Percentiles rank a stretch among this genome's conserved stretches.
Evolutionary conservation across 352 stramenopile species (phyloP).

Genomic region (Phytophthora kernoviae): DNA sequence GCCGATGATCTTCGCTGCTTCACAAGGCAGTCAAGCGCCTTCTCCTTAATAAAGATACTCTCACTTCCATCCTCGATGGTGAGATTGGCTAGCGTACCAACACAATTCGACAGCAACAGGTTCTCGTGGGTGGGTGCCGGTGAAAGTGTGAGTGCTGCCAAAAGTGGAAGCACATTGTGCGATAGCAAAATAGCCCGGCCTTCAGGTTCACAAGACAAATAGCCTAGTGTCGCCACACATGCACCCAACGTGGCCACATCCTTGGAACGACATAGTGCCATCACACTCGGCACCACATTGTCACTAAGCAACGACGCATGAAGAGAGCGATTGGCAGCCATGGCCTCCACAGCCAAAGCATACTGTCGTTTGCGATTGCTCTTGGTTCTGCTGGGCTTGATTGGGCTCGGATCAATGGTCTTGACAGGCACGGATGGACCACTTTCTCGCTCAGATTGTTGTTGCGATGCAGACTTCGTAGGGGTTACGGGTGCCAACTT

Average conservation of each 20-base stretch:
- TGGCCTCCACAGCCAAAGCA: conserved; percentile 62
- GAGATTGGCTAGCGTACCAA: conserved; percentile 68
- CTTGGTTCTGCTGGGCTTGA: conserved; percentile 34
- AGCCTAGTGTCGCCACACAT: conserved; percentile 64
- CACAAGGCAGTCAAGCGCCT: conserved; percentile 64
- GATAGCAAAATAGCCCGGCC: conserved; percentile 59
- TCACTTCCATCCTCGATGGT: conserved; percentile 78
- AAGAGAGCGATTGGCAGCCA: conserved; percentile 61
- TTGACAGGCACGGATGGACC: conserved; percentile 1
- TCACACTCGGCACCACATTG: conserved; percentile 65
- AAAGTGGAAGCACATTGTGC: conserved; percentile 51
- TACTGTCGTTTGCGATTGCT: conserved; percentile 67
- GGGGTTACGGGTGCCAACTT: conserved; percentile 54
- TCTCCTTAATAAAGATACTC: conserved; percentile 73
- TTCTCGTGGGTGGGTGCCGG: conserved; percentile 33
- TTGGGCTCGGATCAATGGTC: conserved; percentile 2
- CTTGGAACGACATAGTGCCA: conserved; percentile 67
- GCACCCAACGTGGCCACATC: conserved; percentile 52
- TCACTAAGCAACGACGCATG: conserved; percentile 57
- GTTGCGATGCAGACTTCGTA: conserved; percentile 16
- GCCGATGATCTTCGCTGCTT: conserved; percentile 50
- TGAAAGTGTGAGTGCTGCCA: conserved; percentile 38
- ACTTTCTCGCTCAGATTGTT: conserved; percentile 16
- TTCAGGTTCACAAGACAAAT: conserved; percentile 49
- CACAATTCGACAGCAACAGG: conserved; percentile 43